phyloP scores from a whole-genome alignment of 108 stramenopile genomes.

The Cyclotella sp. region DNA sequence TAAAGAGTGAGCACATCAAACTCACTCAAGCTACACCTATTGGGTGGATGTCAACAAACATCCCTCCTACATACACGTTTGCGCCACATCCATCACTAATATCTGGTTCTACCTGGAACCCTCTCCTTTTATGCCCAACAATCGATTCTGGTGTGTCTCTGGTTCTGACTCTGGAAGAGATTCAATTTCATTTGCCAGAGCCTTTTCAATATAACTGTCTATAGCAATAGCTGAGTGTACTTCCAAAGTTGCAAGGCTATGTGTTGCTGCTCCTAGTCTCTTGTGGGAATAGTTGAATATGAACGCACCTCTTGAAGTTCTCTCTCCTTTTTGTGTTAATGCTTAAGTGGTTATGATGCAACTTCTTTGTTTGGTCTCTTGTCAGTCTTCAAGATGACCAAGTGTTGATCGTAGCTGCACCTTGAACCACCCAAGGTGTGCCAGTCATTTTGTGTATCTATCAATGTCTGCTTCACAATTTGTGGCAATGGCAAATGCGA shows the following conservation, averaged over 20 bases:
- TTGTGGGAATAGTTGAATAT: neutral
- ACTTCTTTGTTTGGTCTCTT: neutral
- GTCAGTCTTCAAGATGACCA: neutral
- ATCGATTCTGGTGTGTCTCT: neutral
- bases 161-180: neutral
- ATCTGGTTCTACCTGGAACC: too few relatives aligned
- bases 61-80: too few relatives aligned
- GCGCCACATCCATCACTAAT: too few relatives aligned
- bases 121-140: too few relatives aligned
- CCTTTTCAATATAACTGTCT: neutral
- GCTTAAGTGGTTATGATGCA: neutral
- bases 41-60: too few relatives aligned
- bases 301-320: neutral
- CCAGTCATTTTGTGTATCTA: constrained; percentile 31
- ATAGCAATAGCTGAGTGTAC: neutral
- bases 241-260: neutral
- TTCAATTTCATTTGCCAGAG: neutral
- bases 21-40: too few relatives aligned
- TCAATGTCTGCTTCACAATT: constrained; percentile 17
- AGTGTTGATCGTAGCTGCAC: constrained; percentile 32
- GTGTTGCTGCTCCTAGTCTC: neutral
- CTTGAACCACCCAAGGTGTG: constrained; percentile 32
- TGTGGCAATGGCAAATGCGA: constrained; percentile 19
- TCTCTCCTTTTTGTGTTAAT: neutral
- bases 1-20: too few relatives aligned